Evolutionary conservation across 495 filamentous ascomycete genomes (phyloP), one percentile per base, ranked within the genome.

Genomic region (Talaromyces ruber): DNA sequence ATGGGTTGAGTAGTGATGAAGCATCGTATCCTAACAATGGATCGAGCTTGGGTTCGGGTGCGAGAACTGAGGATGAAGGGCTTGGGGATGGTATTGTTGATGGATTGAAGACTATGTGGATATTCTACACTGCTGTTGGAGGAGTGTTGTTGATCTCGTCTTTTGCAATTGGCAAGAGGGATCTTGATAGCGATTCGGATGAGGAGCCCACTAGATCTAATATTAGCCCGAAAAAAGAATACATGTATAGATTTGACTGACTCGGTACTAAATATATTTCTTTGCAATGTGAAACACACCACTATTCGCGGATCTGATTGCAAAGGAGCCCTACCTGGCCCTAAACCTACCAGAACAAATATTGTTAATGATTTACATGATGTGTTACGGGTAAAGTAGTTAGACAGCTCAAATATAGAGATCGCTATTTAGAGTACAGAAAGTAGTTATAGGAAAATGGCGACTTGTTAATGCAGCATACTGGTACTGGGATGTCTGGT

Each of bases 101-200:
- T 51, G 77, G 80, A 29, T 64, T 91, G 61, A 77, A 72, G 54
- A 82, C 78, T 45, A 90, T 92, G 85, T 92, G 84, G 80, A 88
- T 90, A 61, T 76, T 76, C 65, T 90, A 86, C 54, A 79, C 81
- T 0, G 79, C 71, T 4, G 71, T 88, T 16, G 74, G 81, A 4
- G 83, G 67, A 0, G 39, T 84, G 0, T 86, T 82, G 0, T 66
- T 89, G 28, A 37, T 58, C 14, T 58, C 55, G 0, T 58, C 55
- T 22, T 24, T 58, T 34, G 29, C 84, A 4, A 62, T 84, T 1
- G 81, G 80, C 26, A 58, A 58, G 26, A 58, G 37, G 55, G 55
- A 37, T 22, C 43, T 47, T 11, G 43, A 47, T 22, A 47, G 6
- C 21, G 43, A 47, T 3, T 21, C 18, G 43, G 43, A 21, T 22